phyloP scores from a whole-genome alignment of 2,329 filamentous ascomycete genomes.

The Botryosphaeria agaves region DNA sequence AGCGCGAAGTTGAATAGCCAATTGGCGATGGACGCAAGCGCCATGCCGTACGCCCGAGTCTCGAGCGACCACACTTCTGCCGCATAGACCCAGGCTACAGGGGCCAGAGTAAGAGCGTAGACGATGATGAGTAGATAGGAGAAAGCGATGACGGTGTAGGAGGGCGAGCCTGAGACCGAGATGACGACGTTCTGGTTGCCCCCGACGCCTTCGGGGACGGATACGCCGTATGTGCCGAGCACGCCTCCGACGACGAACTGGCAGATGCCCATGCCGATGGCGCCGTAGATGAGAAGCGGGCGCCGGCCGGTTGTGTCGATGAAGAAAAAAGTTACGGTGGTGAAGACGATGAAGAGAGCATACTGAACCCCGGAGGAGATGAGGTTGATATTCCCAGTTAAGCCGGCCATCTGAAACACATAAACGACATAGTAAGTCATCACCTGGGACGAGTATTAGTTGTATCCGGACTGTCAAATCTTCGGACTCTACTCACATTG shows the following conservation, averaged over 20 bases:
- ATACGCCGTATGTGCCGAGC: conserved; percentile 22
- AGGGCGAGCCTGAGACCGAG: conserved; percentile 31
- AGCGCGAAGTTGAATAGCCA: conserved; percentile 44
- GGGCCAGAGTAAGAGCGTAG: conserved; percentile 46
- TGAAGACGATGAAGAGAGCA: conserved; percentile 24
- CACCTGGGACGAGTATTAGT: conserved; percentile 14
- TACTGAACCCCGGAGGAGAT: conserved; percentile 23
- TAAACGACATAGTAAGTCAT: conserved; percentile 44
- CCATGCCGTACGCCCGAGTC: conserved; percentile 42
- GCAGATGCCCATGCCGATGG: conserved; percentile 24
- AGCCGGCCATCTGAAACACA: conserved; percentile 41
- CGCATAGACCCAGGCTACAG: conserved; percentile 48
- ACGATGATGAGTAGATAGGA: conserved; percentile 46
- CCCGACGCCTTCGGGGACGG: conserved; percentile 25
- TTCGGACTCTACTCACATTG: conserved; percentile 9
- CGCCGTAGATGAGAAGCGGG: conserved; percentile 24
- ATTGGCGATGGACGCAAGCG: conserved; percentile 37
- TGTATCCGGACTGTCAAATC: not conserved
- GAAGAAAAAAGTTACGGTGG: conserved; percentile 21
- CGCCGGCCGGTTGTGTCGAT: conserved; percentile 23
- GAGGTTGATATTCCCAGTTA: conserved; percentile 32
- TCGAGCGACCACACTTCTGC: conserved; percentile 47
- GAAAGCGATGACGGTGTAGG: conserved; percentile 47
- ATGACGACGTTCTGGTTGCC: conserved; percentile 36
- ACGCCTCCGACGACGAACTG: conserved; percentile 30